Evolutionary conservation across 2,329 filamentous ascomycete genomes (phyloP), one percentile per base, ranked within the genome.

Genomic region (Acarospora socialis): DNA sequence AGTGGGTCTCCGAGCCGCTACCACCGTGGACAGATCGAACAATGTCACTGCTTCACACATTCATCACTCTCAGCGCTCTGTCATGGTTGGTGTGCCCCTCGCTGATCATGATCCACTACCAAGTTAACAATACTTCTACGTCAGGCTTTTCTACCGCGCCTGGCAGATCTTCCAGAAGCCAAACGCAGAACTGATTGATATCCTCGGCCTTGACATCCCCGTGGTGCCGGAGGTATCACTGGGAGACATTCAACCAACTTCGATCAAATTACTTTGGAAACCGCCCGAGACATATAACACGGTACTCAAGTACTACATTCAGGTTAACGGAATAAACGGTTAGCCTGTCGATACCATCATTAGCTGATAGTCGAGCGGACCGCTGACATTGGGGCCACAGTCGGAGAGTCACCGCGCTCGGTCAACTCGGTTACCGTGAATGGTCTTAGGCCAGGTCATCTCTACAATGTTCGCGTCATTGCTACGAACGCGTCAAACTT

Each of bases 291-390:
- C 65, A 41, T 63, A 70, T 25, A 65, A 67, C 39, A 70, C 80
- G 3, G 80, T 92, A 33, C 70, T 83, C 32, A 92, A 86, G 57
- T 90, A 92, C 51, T 69, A 87, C 27, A 82, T 98, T 32, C 82
- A 92, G 52, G 77, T 98, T 42, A 95, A 98, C 55, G 87, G 87
- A 24, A 77, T 87, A 25, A 82, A 83, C 60, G 81, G 82, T 90
- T 57, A 54, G 73, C 13, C 3, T 27, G 10, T 3, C 10, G 12
- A 16, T 17, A 9, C 9, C 8, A 10, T 21, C 19, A 9, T 8
- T 3, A 4, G 4, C 10, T 8, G n/a, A 15, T 5, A 4, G 27
- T 3, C 2, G 8, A 17, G 9, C 35, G 13, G 15, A 9, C 15
- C 33, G 5, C 31, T 41, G 32, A 40, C 22, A 2, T 21, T 16